Conservation (phyloP, 2,329 filamentous ascomycete genomes). For the Penicillium polonicum region DNA sequence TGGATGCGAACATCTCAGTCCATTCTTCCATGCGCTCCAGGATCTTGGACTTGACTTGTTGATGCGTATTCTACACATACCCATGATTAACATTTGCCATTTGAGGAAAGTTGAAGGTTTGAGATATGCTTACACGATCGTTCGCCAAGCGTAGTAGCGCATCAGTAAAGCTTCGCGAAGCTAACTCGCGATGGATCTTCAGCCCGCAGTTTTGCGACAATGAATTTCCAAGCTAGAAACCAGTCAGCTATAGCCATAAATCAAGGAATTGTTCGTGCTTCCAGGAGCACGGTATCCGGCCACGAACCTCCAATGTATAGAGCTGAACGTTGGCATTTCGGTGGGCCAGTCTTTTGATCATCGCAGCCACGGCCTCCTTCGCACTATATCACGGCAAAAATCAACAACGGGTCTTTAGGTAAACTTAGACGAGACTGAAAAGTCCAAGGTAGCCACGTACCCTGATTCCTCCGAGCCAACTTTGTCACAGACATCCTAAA, state of each 20-base stretch:
- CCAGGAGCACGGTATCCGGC: neutral
- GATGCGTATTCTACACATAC: conserved; percentile 71
- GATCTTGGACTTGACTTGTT: conserved; percentile 95
- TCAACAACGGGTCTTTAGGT: conserved; percentile 14
- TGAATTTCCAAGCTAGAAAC: conserved; percentile 75
- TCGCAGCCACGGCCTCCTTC: conserved; percentile 81
- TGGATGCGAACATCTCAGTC: conserved; percentile 88
- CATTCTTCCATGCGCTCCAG: conserved; percentile 94
- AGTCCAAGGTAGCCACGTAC: conserved; percentile 30
- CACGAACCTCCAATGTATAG: conserved; percentile 77
- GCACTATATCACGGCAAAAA: conserved; percentile 45
- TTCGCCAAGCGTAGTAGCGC: conserved; percentile 84
- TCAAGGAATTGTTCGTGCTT: neutral
- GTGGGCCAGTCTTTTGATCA: conserved; percentile 90
- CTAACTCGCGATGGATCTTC: conserved; percentile 82
- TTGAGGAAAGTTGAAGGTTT: neutral
- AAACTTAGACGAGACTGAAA: neutral
- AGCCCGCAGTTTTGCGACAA: conserved; percentile 89
- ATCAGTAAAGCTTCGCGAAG: conserved; percentile 91
- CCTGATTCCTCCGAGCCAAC: conserved; percentile 52
- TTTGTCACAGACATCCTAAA: conserved; percentile 61
- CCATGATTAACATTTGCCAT: neutral
- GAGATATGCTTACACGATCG: conserved; percentile 60
- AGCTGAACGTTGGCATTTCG: conserved; percentile 95
- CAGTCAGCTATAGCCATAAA: conserved; percentile 6